Percentiles rank a stretch among this genome's conserved stretches.
phyloP scores from a whole-genome alignment of 148 eudicot species.

The Silene uniflora region DNA sequence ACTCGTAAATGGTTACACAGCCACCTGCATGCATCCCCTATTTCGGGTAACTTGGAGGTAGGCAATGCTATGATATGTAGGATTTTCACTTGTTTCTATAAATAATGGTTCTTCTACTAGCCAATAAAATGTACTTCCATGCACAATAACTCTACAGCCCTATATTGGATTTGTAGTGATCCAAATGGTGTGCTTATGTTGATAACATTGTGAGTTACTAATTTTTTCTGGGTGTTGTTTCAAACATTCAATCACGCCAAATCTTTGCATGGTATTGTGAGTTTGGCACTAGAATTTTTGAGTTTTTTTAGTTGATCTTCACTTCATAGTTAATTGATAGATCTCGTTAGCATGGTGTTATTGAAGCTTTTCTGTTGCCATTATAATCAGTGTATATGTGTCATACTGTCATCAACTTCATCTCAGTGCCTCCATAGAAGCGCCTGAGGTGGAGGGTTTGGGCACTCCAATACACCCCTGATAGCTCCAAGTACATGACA shows the following conservation, averaged over 20 bases:
- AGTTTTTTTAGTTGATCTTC: background rate
- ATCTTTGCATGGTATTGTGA: background rate
- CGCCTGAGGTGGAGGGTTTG: background rate
- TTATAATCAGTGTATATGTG: background rate
- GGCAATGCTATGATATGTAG: background rate
- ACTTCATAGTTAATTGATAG: background rate
- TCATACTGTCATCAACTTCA: background rate
- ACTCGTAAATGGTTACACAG: slow-evolving; percentile 93
- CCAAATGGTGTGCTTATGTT: background rate
- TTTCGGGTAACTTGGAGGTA: slow-evolving; percentile 95
- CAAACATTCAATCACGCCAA: background rate
- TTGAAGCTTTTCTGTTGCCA: background rate
- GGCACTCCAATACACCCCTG: background rate
- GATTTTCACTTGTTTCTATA: background rate
- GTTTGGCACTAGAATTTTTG: background rate
- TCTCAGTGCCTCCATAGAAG: background rate
- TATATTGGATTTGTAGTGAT: background rate
- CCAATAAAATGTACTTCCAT: background rate
- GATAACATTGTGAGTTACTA: slow-evolving; percentile 1
- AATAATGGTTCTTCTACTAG: background rate
- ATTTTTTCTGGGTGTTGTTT: background rate
- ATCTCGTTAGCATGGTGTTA: background rate
- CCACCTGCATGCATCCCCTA: slow-evolving; percentile 93
- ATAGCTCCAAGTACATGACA: background rate
- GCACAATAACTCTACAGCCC: background rate